Evolutionary conservation across 2,329 filamentous ascomycete species (phyloP), one percentile per base, ranked within the genome.

Genomic region (Coleophoma crateriformis): DNA sequence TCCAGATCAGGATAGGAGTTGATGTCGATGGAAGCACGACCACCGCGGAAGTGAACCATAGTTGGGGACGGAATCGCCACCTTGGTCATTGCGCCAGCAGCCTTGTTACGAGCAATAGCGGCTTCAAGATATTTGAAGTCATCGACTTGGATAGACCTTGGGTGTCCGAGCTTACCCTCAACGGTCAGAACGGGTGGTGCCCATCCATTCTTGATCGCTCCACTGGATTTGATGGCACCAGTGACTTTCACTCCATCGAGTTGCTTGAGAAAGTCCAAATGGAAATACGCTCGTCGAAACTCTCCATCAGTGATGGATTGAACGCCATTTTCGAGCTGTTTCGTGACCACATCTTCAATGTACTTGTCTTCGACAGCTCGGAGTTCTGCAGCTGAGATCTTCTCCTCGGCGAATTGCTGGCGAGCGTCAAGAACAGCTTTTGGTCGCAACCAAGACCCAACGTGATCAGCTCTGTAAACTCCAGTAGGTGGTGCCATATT

Each of bases 201-300:
- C 40, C 40, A 43, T 3, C 40, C 40, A 66, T 56, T 75, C 73
- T 51, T 73, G 65, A 34, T 78, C 73, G 20, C 69, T 71, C 17
- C 58, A 55, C 52, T 79, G 79, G 40, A 74, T 72, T 2, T 74
- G 70, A 49, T 71, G 22, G 82, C 79, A 61, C 86, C 70, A 22
- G 82, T 85, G 57, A 86, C 76, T 70, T 87, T 85, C 67, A 84
- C 78, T 54, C 84, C 79, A 56, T 80, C 79, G 60, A 83, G 79
- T 48, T 79, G 70, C 37, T 82, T 78, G 40, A 81, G 69, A 65
- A 79, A 81, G 64, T 81, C 78, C 33, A 35, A n/a, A 35, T 47
- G 35, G 27, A 46, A 33, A 39, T 47, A 39, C 19, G 48, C 71
- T 32, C 48, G 44, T 34, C 42, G 27, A 34, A 33, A 84, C 64